Evolutionary conservation across 2,329 filamentous ascomycete species (phyloP).

Genomic region (Aspergillus quadricinctus): DNA sequence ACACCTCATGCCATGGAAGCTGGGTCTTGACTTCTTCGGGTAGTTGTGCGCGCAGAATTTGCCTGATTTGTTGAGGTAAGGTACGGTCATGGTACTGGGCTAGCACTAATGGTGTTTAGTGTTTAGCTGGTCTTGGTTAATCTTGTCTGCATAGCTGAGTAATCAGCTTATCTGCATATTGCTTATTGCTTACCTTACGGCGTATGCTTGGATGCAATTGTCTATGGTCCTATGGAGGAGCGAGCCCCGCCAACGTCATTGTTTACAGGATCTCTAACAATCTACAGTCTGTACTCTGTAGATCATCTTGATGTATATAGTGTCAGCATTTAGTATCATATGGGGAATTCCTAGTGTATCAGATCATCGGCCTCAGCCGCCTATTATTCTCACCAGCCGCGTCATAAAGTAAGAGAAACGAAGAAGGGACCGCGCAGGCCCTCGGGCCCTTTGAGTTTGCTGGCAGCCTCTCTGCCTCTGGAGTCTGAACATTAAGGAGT

Average conservation of each 20-base stretch:
- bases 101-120: background rate
- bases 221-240: background rate
- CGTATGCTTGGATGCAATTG: background rate
- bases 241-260: background rate
- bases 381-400: background rate
- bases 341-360: background rate
- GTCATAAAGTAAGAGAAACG: background rate
- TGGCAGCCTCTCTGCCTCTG: background rate
- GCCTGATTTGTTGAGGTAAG: background rate
- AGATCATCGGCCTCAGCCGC: background rate
- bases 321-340: background rate
- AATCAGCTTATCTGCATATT: background rate
- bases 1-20: slow-evolving; percentile 7
- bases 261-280: background rate
- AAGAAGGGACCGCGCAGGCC: background rate
- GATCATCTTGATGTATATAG: too few relatives aligned
- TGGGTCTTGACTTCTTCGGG: background rate
- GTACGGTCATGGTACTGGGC: too few relatives aligned
- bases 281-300: background rate
- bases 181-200: background rate
- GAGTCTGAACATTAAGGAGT: background rate
- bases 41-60: background rate
- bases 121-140: background rate
- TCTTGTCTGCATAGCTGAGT: background rate
- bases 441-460: background rate